Evolutionary conservation across 169 alveolate genomes (phyloP).

Genomic region (Plasmodium knowlesi): DNA sequence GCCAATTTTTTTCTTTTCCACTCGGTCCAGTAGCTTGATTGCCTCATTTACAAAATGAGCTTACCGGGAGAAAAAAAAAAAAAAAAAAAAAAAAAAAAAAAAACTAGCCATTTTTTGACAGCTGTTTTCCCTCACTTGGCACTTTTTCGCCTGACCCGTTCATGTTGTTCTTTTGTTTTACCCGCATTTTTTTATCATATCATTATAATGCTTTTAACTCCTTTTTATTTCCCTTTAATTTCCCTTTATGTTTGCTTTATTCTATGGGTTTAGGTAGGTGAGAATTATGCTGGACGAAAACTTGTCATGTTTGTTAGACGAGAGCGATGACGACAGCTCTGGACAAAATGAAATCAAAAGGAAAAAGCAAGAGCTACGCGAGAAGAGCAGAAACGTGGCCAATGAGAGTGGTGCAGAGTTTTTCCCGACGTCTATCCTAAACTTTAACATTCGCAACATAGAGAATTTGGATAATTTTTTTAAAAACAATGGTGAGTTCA

Average conservation of each 20-base stretch:
- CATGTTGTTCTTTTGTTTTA: background rate
- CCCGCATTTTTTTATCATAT: background rate
- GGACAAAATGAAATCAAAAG: constrained; percentile 20
- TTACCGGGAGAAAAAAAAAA: background rate
- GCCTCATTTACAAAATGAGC: background rate
- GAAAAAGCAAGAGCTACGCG: background rate
- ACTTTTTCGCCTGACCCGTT: constrained; percentile 14
- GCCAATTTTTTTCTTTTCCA: background rate
- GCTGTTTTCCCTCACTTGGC: constrained; percentile 1
- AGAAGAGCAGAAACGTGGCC: background rate
- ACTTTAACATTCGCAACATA: constrained; percentile 59
- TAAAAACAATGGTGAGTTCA: constrained; percentile 26
- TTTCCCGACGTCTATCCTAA: constrained; percentile 23
- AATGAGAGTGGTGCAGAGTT: background rate
- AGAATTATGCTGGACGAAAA: constrained; percentile 69
- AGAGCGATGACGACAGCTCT: constrained; percentile 63
- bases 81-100: background rate
- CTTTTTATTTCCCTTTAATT: background rate
- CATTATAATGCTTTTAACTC: background rate
- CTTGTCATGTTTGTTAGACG: constrained; percentile 72
- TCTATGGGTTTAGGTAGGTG: background rate
- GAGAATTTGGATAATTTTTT: constrained; percentile 39
- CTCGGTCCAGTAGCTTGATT: background rate
- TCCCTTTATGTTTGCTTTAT: background rate
- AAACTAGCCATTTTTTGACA: background rate